These are phyloP conservation scores for Massariosphaeria phaeospora DNA, from an alignment of 495 filamentous ascomycete species.

Conservation along the genomic window DNA sequence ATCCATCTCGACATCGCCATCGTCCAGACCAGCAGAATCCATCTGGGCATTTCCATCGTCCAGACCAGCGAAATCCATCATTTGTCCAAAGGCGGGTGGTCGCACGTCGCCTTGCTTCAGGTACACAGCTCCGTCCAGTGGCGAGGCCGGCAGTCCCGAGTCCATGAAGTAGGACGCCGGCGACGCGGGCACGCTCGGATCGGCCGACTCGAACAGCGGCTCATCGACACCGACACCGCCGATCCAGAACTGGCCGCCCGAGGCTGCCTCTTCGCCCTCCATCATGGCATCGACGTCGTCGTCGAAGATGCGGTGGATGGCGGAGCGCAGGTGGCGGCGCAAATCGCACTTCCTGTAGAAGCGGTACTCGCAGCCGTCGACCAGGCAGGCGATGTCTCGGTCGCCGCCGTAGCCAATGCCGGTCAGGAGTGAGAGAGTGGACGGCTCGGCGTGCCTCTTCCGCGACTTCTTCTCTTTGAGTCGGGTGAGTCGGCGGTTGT, in stretches of 20 bases:
- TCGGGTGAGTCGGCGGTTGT: constrained; percentile 28
- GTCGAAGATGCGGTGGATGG: constrained; percentile 48
- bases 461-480: not conserved
- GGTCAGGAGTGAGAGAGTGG: constrained; percentile 46
- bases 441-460: constrained; percentile 7
- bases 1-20: constrained; percentile 16
- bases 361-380: constrained; percentile 50
- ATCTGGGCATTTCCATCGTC: no score
- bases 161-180: constrained; percentile 5
- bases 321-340: constrained; percentile 55
- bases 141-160: not conserved
- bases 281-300: constrained; percentile 47
- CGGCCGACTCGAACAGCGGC: not conserved
- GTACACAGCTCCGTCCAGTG: not conserved
- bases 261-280: constrained; percentile 32
- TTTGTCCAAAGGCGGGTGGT: not conserved
- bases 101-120: not conserved
- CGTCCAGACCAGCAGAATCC: constrained; percentile 3
- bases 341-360: constrained; percentile 68
- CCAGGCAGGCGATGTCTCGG: constrained; percentile 54
- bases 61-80: not conserved
- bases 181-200: not conserved
- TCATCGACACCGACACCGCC: constrained; percentile 33
- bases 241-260: constrained; percentile 46
- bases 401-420: constrained; percentile 56